These are phyloP conservation scores for Thyridium curvatum DNA, from an alignment of 2,329 filamentous ascomycete species.

Conservation along the genomic window DNA sequence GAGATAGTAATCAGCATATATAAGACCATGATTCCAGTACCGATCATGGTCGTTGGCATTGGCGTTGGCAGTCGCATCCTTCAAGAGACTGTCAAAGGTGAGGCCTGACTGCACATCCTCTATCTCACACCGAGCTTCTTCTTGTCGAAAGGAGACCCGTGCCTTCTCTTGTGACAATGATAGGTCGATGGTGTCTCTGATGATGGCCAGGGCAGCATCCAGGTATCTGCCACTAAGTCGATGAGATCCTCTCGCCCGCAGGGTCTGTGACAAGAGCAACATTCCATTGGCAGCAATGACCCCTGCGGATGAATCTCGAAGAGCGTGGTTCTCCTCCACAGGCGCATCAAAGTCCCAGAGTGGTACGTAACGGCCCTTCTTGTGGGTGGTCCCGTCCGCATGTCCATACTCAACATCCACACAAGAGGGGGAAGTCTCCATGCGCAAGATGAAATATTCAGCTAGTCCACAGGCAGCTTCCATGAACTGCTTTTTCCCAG, in stretches of 20 bases:
- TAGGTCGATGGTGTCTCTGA: slow-evolving; percentile 21
- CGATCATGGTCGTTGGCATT: slow-evolving; percentile 15
- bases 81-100: slow-evolving; percentile 19
- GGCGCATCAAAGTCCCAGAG: slow-evolving; percentile 34
- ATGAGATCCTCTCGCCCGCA: slow-evolving; percentile 11
- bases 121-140: slow-evolving; percentile 1
- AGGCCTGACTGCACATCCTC: slow-evolving; percentile 7
- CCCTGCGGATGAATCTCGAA: slow-evolving; percentile 30
- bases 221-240: slow-evolving; percentile 15
- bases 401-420: slow-evolving; percentile 17
- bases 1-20: slow-evolving; percentile 40
- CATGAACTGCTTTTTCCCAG: slow-evolving; percentile 34
- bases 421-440: slow-evolving; percentile 23
- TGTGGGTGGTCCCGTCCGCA: slow-evolving; percentile 2
- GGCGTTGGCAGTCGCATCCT: slow-evolving; percentile 20
- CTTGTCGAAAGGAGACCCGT: neutral
- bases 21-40: slow-evolving; percentile 28
- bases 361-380: slow-evolving; percentile 18
- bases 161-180: slow-evolving; percentile 15
- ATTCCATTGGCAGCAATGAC: slow-evolving; percentile 34
- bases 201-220: slow-evolving; percentile 19
- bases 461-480: slow-evolving; percentile 37
- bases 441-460: slow-evolving; percentile 39
- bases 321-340: slow-evolving; percentile 11
- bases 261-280: slow-evolving; percentile 27